Conservation (phyloP, 208 protist genomes). For the Wallacemonas collosoma region DNA sequence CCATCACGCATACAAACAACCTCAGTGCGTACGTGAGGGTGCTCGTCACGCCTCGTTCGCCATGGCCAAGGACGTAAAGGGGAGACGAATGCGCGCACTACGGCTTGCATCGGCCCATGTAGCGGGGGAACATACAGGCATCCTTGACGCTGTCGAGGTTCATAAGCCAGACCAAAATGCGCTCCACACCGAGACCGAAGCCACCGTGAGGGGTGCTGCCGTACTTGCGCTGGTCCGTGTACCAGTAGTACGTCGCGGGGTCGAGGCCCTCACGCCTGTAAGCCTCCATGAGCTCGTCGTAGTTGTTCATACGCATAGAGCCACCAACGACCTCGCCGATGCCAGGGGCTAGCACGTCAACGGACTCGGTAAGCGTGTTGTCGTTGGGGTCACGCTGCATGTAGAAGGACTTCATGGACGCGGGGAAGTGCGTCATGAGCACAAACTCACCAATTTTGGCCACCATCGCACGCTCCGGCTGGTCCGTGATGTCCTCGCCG, state of each 20-base stretch:
- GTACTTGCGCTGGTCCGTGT: conserved; percentile 98
- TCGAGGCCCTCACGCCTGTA: conserved; percentile 96
- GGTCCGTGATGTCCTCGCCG: conserved; percentile 98
- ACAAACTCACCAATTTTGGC: conserved; percentile 97
- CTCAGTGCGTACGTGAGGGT: not conserved
- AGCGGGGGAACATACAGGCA: conserved; percentile 96
- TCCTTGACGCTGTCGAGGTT: conserved; percentile 96
- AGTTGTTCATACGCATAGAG: conserved; percentile 96
- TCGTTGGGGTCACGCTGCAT: conserved; percentile 94
- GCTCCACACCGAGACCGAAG: conserved; percentile 98
- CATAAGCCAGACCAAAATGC: conserved; percentile 97
- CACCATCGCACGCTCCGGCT: conserved; percentile 98
- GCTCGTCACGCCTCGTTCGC: not conserved
- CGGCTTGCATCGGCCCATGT: conserved; percentile 95
- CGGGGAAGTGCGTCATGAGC: conserved; percentile 98
- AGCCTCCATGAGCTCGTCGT: conserved; percentile 92
- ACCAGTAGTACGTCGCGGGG: conserved; percentile 98
- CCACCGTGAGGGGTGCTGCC: conserved; percentile 97
- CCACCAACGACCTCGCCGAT: conserved; percentile 99
- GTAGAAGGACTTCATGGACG: conserved; percentile 99
- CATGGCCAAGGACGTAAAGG: not conserved
- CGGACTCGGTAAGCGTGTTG: conserved; percentile 89
- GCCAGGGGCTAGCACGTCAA: conserved; percentile 97
- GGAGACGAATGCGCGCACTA: conserved; percentile 45
- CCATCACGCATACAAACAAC: not conserved